Base-by-base conservation (phyloP, 306 rosid genomes). In the Parietaria judaica region DNA sequence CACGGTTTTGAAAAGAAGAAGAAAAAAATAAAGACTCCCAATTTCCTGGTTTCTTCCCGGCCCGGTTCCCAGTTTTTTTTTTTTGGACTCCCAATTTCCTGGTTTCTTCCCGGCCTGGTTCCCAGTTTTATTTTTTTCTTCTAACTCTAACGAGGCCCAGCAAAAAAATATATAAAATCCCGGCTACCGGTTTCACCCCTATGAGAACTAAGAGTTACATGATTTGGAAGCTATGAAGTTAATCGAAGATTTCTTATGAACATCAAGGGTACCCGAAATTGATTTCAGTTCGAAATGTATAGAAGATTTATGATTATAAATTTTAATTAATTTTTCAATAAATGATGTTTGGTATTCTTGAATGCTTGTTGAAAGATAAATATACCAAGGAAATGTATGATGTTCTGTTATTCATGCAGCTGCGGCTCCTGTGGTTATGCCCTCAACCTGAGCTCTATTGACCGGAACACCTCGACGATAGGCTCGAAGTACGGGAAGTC, bases 381-480 rank as follows among this genome's bases (percentile, higher is more conserved):
- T 5, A 5, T 3, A 5, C 38, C 34, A 54, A 52, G 63, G 37
- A 37, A 44, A 4, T 72, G 8, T 35, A 31, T 51, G 11, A 14
- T 64, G 12, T 37, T 7, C 14, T 49, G 8, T 68, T 48, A 43
- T 67, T 66, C 17, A 45, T 81, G 65, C 91, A 91, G 98, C 63
- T 91, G 98, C 67, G 98, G 98, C 3, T 52, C 66, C 16, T 92
- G 98, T 65, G 95, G 96, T 4, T 92, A 88, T 54, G 96, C 81
- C 58, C 83, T 92, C 14, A 88, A 92, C 72, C 83, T 92, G 55
- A 80, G 85, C 36, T 92, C 98, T 43, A 73, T 81, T 7, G 67
- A 86, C 67, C 71, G 95, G 74, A 88, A 88, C 66, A 88, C 67
- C 31, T 66, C 96, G 35, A 71, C 72, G n/a, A 72, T 92, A 3